Evolutionary conservation across 2,329 filamentous ascomycete species (phyloP).

Genomic region (Neopestalotiopsis sp.): DNA sequence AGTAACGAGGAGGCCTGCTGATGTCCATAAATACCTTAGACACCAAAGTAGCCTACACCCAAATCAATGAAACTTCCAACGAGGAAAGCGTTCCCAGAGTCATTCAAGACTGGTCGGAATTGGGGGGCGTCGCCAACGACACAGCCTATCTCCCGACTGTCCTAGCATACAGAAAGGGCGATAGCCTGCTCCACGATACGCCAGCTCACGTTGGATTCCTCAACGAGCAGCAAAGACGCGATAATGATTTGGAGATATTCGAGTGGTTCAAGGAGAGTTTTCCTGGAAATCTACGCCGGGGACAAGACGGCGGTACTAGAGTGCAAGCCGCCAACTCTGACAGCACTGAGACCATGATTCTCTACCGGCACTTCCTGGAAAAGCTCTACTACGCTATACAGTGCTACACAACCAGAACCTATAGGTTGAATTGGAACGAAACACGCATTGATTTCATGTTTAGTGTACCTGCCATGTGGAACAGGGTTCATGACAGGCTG

Average conservation of each 20-base stretch:
- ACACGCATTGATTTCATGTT: not conserved
- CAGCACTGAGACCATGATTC: not conserved
- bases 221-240: not conserved
- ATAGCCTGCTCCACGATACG: not conserved
- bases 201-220: not conserved
- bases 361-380: not conserved
- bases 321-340: not conserved
- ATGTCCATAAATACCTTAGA: not conserved
- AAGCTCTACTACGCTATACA: not conserved
- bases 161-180: not conserved
- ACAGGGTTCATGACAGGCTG: not conserved
- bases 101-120: not conserved
- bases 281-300: not conserved
- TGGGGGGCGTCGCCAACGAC: not conserved
- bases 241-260: not conserved
- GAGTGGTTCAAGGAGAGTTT: not conserved
- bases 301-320: not conserved
- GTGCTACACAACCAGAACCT: not conserved
- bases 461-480: not conserved
- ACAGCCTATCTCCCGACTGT: not conserved
- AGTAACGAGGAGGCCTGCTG: no score
- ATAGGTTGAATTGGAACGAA: not conserved
- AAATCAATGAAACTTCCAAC: not conserved
- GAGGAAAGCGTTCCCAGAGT: not conserved
- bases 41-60: not conserved